Percentiles rank a stretch among this genome's conserved stretches.
Evolutionary conservation across 2,329 filamentous ascomycete genomes (phyloP).

Genomic region (Mycosphaerella arachidis): DNA sequence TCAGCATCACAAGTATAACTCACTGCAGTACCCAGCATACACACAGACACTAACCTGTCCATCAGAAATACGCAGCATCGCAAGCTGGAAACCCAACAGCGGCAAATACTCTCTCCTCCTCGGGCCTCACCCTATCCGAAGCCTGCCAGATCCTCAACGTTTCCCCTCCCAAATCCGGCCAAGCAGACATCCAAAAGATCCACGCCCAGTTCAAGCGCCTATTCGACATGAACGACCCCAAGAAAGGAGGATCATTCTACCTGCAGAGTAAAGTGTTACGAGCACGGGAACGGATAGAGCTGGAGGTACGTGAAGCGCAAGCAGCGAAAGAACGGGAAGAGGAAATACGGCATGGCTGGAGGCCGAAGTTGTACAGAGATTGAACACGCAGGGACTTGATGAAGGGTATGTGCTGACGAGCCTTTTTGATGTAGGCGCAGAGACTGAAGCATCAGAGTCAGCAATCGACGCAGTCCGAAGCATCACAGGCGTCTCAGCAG

Average conservation of each 20-base stretch:
- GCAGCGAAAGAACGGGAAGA: slow-evolving; percentile 70
- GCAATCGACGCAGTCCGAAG: slow-evolving; percentile 4
- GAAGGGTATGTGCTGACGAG: slow-evolving; percentile 20
- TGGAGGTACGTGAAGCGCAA: slow-evolving; percentile 69
- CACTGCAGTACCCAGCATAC: background rate
- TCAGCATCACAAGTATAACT: slow-evolving; percentile 60
- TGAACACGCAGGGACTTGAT: slow-evolving; percentile 36
- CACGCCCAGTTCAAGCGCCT: slow-evolving; percentile 87
- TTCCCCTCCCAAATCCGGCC: slow-evolving; percentile 73
- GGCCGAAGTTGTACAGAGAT: slow-evolving; percentile 92
- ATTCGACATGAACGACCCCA: slow-evolving; percentile 89
- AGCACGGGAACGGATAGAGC: slow-evolving; percentile 86
- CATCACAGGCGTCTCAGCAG: slow-evolving; percentile 4
- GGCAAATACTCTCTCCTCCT: slow-evolving; percentile 56
- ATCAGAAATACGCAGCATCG: slow-evolving; percentile 33
- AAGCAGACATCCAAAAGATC: slow-evolving; percentile 73
- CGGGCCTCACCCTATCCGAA: slow-evolving; percentile 87
- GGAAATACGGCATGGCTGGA: slow-evolving; percentile 81
- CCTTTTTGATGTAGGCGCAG: slow-evolving; percentile 23
- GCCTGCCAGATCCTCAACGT: slow-evolving; percentile 97
- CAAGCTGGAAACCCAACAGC: slow-evolving; percentile 22
- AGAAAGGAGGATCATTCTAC: slow-evolving; percentile 97
- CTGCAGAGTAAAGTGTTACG: slow-evolving; percentile 94
- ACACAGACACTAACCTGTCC: slow-evolving; percentile 59
- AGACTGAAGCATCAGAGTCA: slow-evolving; percentile 23